Conservation (phyloP, 495 filamentous ascomycete genomes). For the Penicillium manginii region DNA sequence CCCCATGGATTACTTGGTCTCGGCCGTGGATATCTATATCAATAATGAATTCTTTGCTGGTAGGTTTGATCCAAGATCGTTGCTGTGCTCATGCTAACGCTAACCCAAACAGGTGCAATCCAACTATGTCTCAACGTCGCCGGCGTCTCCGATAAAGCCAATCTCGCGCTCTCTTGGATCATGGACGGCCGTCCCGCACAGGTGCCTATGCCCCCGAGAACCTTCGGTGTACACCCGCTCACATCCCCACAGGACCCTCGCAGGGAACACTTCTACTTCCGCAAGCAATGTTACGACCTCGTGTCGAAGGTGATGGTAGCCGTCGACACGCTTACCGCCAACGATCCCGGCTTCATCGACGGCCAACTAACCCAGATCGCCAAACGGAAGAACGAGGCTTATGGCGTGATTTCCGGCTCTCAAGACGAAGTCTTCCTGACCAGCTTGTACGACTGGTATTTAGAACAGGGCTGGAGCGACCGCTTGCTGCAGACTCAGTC, state of each 20-base stretch:
- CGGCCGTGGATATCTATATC: conserved; percentile 77
- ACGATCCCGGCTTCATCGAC: conserved; percentile 72
- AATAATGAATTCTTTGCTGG: conserved; percentile 82
- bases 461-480: conserved; percentile 78
- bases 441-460: conserved; percentile 96
- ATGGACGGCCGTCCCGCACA: conserved; percentile 61
- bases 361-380: conserved; percentile 74
- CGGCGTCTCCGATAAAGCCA: conserved; percentile 78
- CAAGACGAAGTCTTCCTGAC: conserved; percentile 92
- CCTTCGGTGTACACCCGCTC: conserved; percentile 10
- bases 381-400: conserved; percentile 82
- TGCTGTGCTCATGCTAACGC: conserved; percentile 3
- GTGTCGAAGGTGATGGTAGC: conserved; percentile 75
- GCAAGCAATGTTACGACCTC: conserved; percentile 81
- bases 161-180: conserved; percentile 77
- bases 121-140: conserved; percentile 83
- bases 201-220: conserved; percentile 33
- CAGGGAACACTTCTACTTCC: conserved; percentile 63
- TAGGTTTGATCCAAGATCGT: conserved; percentile 16
- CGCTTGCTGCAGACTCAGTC: conserved; percentile 83
- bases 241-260: conserved; percentile 62
- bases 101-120: conserved; percentile 70
- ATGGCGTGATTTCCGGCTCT: conserved; percentile 81
- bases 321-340: conserved; percentile 69
- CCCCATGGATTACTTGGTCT: conserved; percentile 76